Percentiles rank a stretch among this genome's conserved stretches.
Conservation (phyloP, 2,329 filamentous ascomycete genomes). For the Bisporella sp. region DNA sequence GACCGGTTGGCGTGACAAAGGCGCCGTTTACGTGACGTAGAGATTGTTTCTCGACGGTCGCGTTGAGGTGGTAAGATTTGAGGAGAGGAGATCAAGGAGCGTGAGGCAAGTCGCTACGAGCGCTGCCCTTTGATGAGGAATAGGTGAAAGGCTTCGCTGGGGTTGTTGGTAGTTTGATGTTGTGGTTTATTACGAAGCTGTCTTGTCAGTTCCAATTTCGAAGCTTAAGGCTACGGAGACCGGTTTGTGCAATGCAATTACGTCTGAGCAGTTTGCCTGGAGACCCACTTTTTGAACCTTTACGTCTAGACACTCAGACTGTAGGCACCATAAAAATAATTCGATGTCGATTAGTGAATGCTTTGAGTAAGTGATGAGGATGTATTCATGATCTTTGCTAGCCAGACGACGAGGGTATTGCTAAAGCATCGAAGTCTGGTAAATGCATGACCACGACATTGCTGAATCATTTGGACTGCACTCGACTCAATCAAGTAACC, state of each 20-base stretch:
- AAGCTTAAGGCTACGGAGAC: not conserved
- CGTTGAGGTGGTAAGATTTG: slow-evolving; percentile 11
- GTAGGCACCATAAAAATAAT: too few species aligned
- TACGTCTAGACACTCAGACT: too few species aligned
- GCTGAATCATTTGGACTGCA: too few species aligned
- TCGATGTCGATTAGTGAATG: too few species aligned
- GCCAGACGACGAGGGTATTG: too few species aligned
- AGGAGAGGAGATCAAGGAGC: not conserved
- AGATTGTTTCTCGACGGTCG: slow-evolving; percentile 15
- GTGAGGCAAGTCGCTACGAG: slow-evolving; percentile 5
- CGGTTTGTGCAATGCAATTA: too few species aligned
- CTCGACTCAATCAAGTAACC: too few species aligned
- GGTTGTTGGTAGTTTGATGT: slow-evolving; percentile 2
- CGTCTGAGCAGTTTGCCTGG: too few species aligned
- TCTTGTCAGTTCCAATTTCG: not conserved
- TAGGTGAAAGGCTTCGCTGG: slow-evolving; percentile 4
- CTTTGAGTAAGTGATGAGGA: too few species aligned
- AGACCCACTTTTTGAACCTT: too few species aligned
- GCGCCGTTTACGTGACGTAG: slow-evolving; percentile 22
- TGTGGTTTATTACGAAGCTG: not conserved
- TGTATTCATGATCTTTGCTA: too few species aligned
- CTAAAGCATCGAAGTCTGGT: not conserved
- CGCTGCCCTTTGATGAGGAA: not conserved
- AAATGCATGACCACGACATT: not conserved
- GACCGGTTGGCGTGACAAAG: slow-evolving; percentile 17